Evolutionary conservation across 2,329 filamentous ascomycete species (phyloP), one percentile per base, ranked within the genome.

Genomic region (Huntiella moniliformis): DNA sequence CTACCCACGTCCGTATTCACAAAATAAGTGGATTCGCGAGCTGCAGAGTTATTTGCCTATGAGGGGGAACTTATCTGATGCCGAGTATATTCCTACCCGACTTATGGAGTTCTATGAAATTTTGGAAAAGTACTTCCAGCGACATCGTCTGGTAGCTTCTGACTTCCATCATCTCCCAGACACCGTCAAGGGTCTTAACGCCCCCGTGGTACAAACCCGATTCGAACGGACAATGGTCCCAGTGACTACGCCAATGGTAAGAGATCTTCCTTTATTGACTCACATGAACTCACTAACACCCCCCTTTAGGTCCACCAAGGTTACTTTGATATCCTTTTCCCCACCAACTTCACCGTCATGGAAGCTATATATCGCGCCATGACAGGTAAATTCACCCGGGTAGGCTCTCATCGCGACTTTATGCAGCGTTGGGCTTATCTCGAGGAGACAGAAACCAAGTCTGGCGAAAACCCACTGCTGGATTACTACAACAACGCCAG

Each of bases 251-350:
- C 86, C 88, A 45, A 72, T 94, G 59, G 91, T 94, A 67, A 63
- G 79, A 15, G 40, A 42, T 42, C 3, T 16, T 13, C 37, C 34
- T 31, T 47, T 4, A 16, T 5, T 4, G 17, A 6, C 11, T 32
- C 22, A 28, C 7, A 35, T 11, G 10, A 35, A 54, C 36, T 4
- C 16, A 11, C 7, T 31, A 8, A 10, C 38, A 28, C 16, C 15
- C 28, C 11, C 13, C 7, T 33, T 36, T 52, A 92, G 84, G 84
- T 95, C 41, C 87, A 96, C 60, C 92, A 98, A 65, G 92, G 91
- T 39, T 96, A 94, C 63, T 98, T 98, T 58, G 92, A 98, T 59
- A 95, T 98, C 55, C 78, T 98, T 58, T 98, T 98, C 65, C 91
- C 91, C 0, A 98, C 91, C 8, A 82, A 98, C 62, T 98, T 98